Conservation (phyloP, 73 alveolate species). For the Paramecium sonneborni region DNA sequence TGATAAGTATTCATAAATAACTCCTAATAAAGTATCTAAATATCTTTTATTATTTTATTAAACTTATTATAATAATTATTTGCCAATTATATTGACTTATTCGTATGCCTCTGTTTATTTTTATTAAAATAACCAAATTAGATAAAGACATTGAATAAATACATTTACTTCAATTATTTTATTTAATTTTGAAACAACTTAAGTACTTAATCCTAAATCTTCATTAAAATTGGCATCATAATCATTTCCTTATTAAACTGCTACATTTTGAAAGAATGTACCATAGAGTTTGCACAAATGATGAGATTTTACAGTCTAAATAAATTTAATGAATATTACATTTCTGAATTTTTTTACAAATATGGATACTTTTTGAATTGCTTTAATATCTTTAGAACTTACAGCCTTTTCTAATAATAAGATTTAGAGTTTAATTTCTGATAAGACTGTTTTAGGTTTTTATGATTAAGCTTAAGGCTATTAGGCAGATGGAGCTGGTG, state of each 20-base stretch:
- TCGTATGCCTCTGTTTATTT: not conserved
- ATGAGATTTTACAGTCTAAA: slow-evolving; percentile 44
- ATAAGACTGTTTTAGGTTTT: slow-evolving; percentile 7
- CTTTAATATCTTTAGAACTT: slow-evolving; percentile 37
- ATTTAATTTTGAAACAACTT: not conserved
- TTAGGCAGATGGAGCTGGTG: not conserved
- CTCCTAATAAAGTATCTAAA: slow-evolving; percentile 7
- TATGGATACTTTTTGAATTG: slow-evolving; percentile 50
- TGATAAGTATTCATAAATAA: not conserved
- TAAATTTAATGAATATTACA: not conserved
- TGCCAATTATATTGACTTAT: not conserved
- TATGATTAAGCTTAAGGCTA: slow-evolving; percentile 1
- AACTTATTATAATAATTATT: not conserved
- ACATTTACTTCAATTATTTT: slow-evolving; percentile 55
- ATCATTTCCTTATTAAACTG: slow-evolving; percentile 52
- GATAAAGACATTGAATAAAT: slow-evolving; percentile 16
- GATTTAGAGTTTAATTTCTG: slow-evolving; percentile 58
- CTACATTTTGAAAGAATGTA: slow-evolving; percentile 32
- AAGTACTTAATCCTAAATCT: slow-evolving; percentile 34
- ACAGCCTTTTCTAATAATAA: slow-evolving; percentile 59
- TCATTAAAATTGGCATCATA: slow-evolving; percentile 57
- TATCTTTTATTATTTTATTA: slow-evolving; percentile 12
- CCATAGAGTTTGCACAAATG: slow-evolving; percentile 56
- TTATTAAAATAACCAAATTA: slow-evolving; percentile 12
- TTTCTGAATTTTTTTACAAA: slow-evolving; percentile 59